Percentiles rank a stretch among this genome's conserved stretches.
Evolutionary conservation across 176 grass and related monocot genomes (phyloP).

Genomic region (Lolium rigidum): DNA sequence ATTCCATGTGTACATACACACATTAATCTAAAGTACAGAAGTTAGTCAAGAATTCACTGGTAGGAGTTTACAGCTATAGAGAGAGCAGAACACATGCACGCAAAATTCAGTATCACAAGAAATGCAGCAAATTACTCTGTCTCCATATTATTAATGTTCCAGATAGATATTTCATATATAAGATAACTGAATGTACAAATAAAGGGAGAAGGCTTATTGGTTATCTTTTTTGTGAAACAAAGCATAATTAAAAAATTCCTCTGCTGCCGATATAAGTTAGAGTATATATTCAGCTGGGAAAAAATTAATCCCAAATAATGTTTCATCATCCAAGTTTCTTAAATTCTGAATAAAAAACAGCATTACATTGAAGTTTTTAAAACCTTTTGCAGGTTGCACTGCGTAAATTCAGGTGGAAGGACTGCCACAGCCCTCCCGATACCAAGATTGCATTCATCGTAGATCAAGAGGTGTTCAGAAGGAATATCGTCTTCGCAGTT

Average conservation of each 20-base stretch:
- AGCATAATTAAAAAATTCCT: neutral
- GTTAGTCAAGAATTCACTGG: conserved; percentile 6
- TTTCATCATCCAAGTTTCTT: neutral
- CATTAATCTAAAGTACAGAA: conserved; percentile 1
- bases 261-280: neutral
- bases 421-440: conserved; percentile 77
- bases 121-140: conserved; percentile 9
- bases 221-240: neutral
- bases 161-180: conserved; percentile 11
- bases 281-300: neutral
- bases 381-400: conserved; percentile 60
- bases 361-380: neutral
- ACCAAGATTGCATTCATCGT: conserved; percentile 89
- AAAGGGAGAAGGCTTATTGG: neutral
- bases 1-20: neutral
- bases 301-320: neutral
- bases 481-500: conserved; percentile 81
- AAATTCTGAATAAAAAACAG: neutral
- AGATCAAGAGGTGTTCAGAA: conserved; percentile 85
- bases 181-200: conserved; percentile 4
- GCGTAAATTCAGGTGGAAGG: conserved; percentile 93
- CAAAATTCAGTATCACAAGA: conserved; percentile 5
- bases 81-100: conserved; percentile 13
- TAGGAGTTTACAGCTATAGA: neutral
- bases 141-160: neutral